Percentiles rank a stretch among this genome's conserved stretches.
phyloP scores from a whole-genome alignment of 192 early-diverging fungal species.

The Dispira parvispora region DNA sequence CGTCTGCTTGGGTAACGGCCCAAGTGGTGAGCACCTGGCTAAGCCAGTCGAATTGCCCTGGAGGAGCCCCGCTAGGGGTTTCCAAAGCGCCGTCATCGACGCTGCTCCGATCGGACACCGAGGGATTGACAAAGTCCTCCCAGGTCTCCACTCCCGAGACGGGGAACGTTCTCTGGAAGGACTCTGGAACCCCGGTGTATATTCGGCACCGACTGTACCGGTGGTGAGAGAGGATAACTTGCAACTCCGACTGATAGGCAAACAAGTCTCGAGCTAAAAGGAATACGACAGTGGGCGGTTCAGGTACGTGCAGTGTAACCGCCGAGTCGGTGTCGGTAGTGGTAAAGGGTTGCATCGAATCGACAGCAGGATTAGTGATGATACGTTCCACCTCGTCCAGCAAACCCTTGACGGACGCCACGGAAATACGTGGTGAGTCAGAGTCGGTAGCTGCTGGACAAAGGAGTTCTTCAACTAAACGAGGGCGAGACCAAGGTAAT shows the following conservation, averaged over 20 bases:
- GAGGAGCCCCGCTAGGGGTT: no score
- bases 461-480: not conserved
- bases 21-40: no score
- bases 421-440: not conserved
- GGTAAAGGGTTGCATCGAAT: no score
- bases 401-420: no score
- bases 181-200: conserved; percentile 1
- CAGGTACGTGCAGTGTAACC: not conserved
- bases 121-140: no score
- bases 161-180: not conserved
- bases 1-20: no score
- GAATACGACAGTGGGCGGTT: not conserved
- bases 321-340: not conserved
- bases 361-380: no score
- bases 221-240: not conserved
- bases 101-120: no score
- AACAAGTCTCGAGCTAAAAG: not conserved
- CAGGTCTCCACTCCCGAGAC: not conserved
- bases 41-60: no score
- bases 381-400: no score
- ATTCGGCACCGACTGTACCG: not conserved
- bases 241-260: not conserved
- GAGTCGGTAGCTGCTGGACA: not conserved
- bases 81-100: no score
- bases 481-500: not conserved